Evolutionary conservation across 2,329 filamentous ascomycete genomes (phyloP), one percentile per base, ranked within the genome.

Genomic region (Phoma sp.): DNA sequence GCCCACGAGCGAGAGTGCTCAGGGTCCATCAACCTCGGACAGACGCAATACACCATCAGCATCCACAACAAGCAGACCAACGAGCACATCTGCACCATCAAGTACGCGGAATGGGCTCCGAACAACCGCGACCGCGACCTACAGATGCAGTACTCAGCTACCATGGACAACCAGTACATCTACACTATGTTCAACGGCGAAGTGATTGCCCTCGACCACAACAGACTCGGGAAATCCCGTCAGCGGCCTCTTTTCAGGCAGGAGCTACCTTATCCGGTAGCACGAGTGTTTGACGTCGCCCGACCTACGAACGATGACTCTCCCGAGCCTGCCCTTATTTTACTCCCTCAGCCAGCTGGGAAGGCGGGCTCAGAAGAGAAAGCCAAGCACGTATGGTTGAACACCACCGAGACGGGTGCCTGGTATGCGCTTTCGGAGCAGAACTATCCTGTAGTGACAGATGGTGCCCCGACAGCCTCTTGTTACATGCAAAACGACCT

Each of bases 401-500:
- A 97, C 72, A 89, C 88, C 63, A 97, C 93, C 1, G 85, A 90
- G 51, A 80, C 82, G n/a, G 94, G 93, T 27, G 90, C 90, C 57
- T 98, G 94, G 92, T 99, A 94, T 74, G 95, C 93, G 29, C 84
- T 98, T 77, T 97, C 94, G 1, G 94, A 96, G 54, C 83, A 82
- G 36, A 87, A 87, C 8, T 98, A 97, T 66, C 95, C 95, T 3
- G 83, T 94, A 9, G 91, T 96, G 25, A 88, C 93, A 21, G 85
- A 91, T 48, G 88, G 83, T 36, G 86, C 86, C 4, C 78, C 81
- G 22, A 76, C 79, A 59, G 86, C 86, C 8, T 75, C 81, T 48
- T 86, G 82, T 68, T 86, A 86, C 61, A 79, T 80, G 21, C 62
- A 68, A 33, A 63, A 64, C 15, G 62, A 68, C 13, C 36, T 68